These are phyloP conservation scores for Ceratocystis papillata DNA, from an alignment of 2,329 filamentous ascomycete species.

Conservation along the genomic window DNA sequence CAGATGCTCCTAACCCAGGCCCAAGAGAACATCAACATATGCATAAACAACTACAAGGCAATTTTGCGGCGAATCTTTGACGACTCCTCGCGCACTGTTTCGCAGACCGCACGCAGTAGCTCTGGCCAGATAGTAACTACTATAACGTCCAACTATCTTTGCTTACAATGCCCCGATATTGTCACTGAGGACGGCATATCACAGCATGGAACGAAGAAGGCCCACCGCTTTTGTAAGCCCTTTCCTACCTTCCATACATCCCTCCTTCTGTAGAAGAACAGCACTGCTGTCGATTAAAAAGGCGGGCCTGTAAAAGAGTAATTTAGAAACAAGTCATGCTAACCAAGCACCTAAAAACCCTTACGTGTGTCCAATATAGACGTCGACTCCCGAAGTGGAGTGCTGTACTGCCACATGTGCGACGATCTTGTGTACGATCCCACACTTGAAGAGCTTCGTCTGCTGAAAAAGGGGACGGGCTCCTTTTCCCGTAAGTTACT, in stretches of 20 bases:
- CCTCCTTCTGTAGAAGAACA: background rate
- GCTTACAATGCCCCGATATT: conserved; percentile 61
- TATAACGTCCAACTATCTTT: conserved; percentile 59
- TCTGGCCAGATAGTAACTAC: conserved; percentile 50
- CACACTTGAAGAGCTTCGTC: conserved; percentile 62
- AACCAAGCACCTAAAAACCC: conserved; percentile 25
- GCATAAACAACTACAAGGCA: conserved; percentile 60
- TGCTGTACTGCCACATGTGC: conserved; percentile 70
- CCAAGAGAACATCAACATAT: conserved; percentile 55
- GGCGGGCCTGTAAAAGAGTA: background rate
- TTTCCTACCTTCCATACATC: background rate
- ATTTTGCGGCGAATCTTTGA: conserved; percentile 62
- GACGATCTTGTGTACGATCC: conserved; percentile 76
- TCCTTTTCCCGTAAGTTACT: conserved; percentile 48
- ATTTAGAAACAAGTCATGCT: conserved; percentile 25
- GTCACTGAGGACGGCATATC: conserved; percentile 54
- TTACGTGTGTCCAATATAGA: conserved; percentile 37
- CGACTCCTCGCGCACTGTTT: conserved; percentile 46
- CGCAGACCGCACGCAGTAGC: conserved; percentile 51
- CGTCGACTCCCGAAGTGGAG: conserved; percentile 65
- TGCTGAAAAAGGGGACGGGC: conserved; percentile 57
- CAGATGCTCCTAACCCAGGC: conserved; percentile 53
- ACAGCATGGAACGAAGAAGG: conserved; percentile 57
- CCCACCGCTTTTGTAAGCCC: conserved; percentile 60
- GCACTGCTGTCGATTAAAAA: background rate